Conservation (phyloP, 495 filamentous ascomycete species). For the Neurospora pannonica region DNA sequence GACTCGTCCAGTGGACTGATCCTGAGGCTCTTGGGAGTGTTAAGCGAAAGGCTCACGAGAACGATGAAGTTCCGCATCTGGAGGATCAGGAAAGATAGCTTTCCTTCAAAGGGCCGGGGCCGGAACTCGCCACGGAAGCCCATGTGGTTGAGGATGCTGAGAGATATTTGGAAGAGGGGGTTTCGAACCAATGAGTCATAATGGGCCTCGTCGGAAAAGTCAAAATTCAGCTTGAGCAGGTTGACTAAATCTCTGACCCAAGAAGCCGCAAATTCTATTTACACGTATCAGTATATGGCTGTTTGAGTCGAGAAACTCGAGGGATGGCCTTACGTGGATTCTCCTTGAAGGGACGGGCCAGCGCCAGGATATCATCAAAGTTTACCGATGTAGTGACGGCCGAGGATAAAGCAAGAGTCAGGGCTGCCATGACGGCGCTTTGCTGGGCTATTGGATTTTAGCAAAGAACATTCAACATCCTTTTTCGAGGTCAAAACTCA, state of each 20-base stretch:
- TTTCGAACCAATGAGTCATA: conserved; percentile 64
- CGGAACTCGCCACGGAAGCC: conserved; percentile 53
- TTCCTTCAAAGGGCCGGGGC: conserved; percentile 51
- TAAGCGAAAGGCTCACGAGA: conserved; percentile 53
- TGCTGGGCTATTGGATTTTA: conserved; percentile 26
- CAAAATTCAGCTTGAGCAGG: conserved; percentile 55
- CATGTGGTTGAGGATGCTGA: conserved; percentile 61
- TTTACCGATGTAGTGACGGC: conserved; percentile 46
- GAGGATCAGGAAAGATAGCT: conserved; percentile 64
- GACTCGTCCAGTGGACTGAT: conserved; percentile 54
- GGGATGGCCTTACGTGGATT: conserved; percentile 20
- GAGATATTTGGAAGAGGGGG: conserved; percentile 53
- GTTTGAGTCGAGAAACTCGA: background rate
- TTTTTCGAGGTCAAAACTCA: conserved; percentile 16
- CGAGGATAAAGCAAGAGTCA: conserved; percentile 29
- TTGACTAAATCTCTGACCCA: conserved; percentile 56
- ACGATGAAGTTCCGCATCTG: conserved; percentile 62
- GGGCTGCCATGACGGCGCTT: conserved; percentile 27
- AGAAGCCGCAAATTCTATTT: conserved; percentile 36
- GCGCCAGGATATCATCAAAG: conserved; percentile 68
- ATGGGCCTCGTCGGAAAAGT: conserved; percentile 58
- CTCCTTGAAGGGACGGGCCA: conserved; percentile 43
- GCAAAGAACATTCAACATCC: background rate
- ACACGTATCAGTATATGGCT: conserved; percentile 19
- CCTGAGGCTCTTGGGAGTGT: conserved; percentile 27